Conservation (phyloP, 345 rosid species). For the Stellera chamaejasme region DNA sequence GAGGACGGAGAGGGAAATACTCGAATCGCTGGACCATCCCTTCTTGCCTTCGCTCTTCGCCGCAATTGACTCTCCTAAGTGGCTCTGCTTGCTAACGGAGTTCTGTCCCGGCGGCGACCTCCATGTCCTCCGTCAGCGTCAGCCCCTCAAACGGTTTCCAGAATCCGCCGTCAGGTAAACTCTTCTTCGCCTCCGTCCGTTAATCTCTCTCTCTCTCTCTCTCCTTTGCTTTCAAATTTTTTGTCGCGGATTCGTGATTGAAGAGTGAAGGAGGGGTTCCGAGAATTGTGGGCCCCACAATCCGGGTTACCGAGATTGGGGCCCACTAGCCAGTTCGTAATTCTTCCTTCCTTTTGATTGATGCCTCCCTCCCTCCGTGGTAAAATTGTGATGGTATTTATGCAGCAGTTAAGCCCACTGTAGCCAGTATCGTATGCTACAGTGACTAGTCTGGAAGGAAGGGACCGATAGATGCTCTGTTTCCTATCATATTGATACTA, state of each 20-base stretch:
- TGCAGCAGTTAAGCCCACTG: too few species aligned
- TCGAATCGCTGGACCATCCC: conserved; percentile 79
- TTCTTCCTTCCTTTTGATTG: too few species aligned
- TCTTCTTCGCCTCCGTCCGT: conserved; percentile 15
- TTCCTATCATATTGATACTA: neutral
- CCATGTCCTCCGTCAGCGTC: conserved; percentile 91
- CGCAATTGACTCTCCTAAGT: conserved; percentile 59
- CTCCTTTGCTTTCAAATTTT: conserved; percentile 1
- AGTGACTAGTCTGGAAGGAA: too few species aligned
- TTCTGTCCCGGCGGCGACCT: conserved; percentile 98
- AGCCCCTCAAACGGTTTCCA: conserved; percentile 61
- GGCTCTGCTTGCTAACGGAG: conserved; percentile 87
- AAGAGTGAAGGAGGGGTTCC: conserved; percentile 22
- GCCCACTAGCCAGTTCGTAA: conserved; percentile 13
- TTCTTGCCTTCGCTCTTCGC: conserved; percentile 79
- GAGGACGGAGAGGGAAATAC: conserved; percentile 72
- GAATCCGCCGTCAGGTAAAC: conserved; percentile 84
- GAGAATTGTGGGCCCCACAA: conserved; percentile 26
- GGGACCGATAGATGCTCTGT: conserved; percentile 1
- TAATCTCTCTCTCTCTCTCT: conserved; percentile 11
- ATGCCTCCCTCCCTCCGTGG: too few species aligned
- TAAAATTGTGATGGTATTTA: too few species aligned
- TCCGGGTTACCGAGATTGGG: conserved; percentile 22
- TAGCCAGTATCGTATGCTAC: too few species aligned
- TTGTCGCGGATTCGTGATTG: neutral